These are phyloP conservation scores for Podosphaera xanthii DNA, from an alignment of 2,329 filamentous ascomycete genomes.

Conservation along the genomic window DNA sequence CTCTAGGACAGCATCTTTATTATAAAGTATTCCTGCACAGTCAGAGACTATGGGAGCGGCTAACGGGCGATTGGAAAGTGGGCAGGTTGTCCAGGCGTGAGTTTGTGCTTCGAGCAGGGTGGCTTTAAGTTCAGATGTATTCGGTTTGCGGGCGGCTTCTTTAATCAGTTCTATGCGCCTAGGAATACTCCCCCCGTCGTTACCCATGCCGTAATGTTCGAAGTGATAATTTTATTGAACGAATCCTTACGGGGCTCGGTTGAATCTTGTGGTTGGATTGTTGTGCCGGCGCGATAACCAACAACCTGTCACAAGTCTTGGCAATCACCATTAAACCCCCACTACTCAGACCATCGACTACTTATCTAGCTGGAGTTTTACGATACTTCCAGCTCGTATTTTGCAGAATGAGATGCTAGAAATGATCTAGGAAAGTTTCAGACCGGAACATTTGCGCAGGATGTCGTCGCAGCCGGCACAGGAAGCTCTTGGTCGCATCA, in stretches of 20 bases:
- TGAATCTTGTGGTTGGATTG: not conserved
- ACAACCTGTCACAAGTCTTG: not conserved
- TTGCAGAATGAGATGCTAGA: conserved; percentile 8
- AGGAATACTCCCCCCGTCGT: conserved; percentile 91
- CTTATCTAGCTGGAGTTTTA: not conserved
- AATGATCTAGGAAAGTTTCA: conserved; percentile 6
- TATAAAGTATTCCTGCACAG: conserved; percentile 65
- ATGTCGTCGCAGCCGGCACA: conserved; percentile 16
- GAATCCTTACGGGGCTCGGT: not conserved
- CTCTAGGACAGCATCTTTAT: conserved; percentile 73
- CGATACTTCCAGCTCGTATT: not conserved
- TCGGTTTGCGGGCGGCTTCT: conserved; percentile 64
- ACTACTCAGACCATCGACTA: no score
- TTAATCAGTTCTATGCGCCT: conserved; percentile 92
- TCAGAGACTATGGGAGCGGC: conserved; percentile 54
- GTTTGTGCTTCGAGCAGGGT: conserved; percentile 63
- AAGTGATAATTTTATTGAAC: not conserved
- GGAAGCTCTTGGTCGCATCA: conserved; percentile 14
- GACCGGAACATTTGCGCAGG: conserved; percentile 2
- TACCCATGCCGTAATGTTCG: conserved; percentile 53
- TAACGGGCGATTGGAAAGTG: conserved; percentile 59
- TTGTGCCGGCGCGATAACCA: not conserved
- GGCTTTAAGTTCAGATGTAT: conserved; percentile 70
- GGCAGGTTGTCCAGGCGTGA: conserved; percentile 72
- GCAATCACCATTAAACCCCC: not conserved